These are phyloP conservation scores for Suillus occidentalis DNA, from an alignment of 768 basidiomycete genomes.

Conservation along the genomic window DNA sequence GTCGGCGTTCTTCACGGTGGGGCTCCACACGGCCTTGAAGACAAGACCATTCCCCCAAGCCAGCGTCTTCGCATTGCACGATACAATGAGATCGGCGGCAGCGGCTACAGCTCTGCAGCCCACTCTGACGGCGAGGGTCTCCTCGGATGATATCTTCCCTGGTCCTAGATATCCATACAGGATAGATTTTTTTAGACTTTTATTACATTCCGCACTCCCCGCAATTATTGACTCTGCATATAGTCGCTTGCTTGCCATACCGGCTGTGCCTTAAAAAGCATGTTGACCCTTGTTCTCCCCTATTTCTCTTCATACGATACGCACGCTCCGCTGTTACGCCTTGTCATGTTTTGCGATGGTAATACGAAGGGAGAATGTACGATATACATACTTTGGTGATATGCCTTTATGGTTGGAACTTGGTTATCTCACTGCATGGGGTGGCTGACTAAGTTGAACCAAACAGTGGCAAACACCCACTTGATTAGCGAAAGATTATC, in stretches of 20 bases:
- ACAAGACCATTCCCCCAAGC: slow-evolving; percentile 67
- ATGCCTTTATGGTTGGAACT: not conserved
- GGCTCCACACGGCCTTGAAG: slow-evolving; percentile 53
- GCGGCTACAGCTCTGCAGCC: slow-evolving; percentile 56
- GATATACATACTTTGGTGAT: not conserved
- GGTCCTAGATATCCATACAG: not conserved
- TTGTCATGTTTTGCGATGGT: slow-evolving; percentile 11
- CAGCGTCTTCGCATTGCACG: slow-evolving; percentile 70
- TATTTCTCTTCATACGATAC: slow-evolving; percentile 14
- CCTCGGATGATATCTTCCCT: slow-evolving; percentile 29
- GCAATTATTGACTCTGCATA: slow-evolving; percentile 7
- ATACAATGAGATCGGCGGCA: slow-evolving; percentile 52
- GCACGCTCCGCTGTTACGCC: slow-evolving; percentile 12
- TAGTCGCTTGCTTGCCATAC: slow-evolving; percentile 11
- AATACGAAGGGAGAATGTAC: slow-evolving; percentile 1
- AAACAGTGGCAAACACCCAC: too few relatives aligned
- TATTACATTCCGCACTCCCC: not conserved
- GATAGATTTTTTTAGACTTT: not conserved
- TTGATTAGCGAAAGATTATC: too few relatives aligned
- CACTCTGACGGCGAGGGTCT: slow-evolving; percentile 60
- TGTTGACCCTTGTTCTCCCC: not conserved
- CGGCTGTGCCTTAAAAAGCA: slow-evolving; percentile 2
- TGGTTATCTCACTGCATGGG: not conserved
- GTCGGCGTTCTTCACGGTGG: slow-evolving; percentile 56
- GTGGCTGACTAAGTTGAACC: too few relatives aligned